Base-by-base conservation (phyloP, 345 rosid genomes). In the Raphanus sativus region DNA sequence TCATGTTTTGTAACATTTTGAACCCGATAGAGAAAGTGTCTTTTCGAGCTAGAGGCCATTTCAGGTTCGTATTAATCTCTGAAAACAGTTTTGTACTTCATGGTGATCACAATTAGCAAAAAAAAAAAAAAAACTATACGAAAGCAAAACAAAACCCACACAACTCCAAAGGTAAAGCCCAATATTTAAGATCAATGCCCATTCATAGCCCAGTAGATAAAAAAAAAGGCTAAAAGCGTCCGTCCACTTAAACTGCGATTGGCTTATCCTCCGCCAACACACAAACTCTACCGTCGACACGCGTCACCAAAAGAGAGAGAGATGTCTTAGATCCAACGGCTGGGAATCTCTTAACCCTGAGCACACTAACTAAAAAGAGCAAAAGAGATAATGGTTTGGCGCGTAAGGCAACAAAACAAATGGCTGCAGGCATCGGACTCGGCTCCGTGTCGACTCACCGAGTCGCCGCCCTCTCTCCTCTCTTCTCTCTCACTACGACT, bases 401-500 rank as follows among this genome's bases (percentile, higher is more conserved):
- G 84, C 81, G 84, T 77, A 75, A 2, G 38, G 29, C 3, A 21
- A 16, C n/a, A n/a, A 56, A 56, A 56, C 5, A 67, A 59, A 81
- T 81, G 84, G 84, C 84, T 68, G 72, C 72, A 72, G 83, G 73
- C 75, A 59, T 72, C 81, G 84, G 84, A 73, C 63, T 73, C 38
- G 67, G 58, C 71, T 63, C 81, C 75, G 77, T 68, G 6, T 77
- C 78, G 10, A 48, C 74, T 75, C 77, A 76, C 72, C 60, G 79
- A 12, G 82, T 13, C 77, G 66, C 74, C 68, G 34, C 89, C 56
- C 79, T 82, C 77, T 77, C 81, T 60, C 52, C 77, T 76, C 75
- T 75, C 83, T 70, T 89, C 85, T 84, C 81, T 78, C 83, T 85
- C 84, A 29, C 84, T 50, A 21, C 21, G 21, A 65, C 71, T 52